phyloP scores from a whole-genome alignment of 257 asterid genomes.

The Lantana camara region DNA sequence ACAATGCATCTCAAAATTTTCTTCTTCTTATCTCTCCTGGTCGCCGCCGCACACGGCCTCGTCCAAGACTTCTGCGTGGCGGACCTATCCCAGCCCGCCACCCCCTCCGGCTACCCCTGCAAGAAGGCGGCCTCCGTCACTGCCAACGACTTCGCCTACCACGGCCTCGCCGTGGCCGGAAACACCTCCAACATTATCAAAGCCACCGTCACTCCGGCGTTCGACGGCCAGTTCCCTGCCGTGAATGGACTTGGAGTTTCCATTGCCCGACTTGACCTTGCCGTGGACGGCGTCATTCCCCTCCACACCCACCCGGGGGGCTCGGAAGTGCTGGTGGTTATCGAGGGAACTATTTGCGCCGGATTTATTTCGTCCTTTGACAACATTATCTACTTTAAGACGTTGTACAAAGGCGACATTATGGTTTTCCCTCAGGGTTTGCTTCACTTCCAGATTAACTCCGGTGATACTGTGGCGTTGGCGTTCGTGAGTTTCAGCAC shows the following conservation, averaged over 20 bases:
- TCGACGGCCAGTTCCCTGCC: constrained; percentile 59
- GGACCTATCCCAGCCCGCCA: constrained; percentile 48
- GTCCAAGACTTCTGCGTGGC: constrained; percentile 85
- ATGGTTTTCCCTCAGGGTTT: constrained; percentile 83
- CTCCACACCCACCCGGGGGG: constrained; percentile 83
- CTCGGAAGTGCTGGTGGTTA: constrained; percentile 60
- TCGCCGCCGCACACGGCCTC: constrained; percentile 37
- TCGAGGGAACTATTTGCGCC: constrained; percentile 58
- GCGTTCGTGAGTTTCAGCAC: constrained; percentile 65
- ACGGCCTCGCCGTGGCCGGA: constrained; percentile 52
- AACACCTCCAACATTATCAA: constrained; percentile 75
- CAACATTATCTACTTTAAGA: constrained; percentile 52
- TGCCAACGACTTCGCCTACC: constrained; percentile 59
- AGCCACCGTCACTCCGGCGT: constrained; percentile 71
- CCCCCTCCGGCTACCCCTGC: constrained; percentile 86
- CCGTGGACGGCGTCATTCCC: constrained; percentile 68
- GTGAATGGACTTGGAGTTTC: constrained; percentile 75
- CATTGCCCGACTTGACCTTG: constrained; percentile 68
- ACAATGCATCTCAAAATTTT: constrained; percentile 34
- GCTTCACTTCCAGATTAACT: constrained; percentile 72
- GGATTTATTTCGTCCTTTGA: constrained; percentile 68
- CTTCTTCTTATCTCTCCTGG: constrained; percentile 29
- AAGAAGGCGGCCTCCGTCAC: constrained; percentile 51
- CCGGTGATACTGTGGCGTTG: constrained; percentile 46
- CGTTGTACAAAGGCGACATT: constrained; percentile 59